Evolutionary conservation across 106 monocot species (phyloP).

Genomic region (Apostasia ramifera): DNA sequence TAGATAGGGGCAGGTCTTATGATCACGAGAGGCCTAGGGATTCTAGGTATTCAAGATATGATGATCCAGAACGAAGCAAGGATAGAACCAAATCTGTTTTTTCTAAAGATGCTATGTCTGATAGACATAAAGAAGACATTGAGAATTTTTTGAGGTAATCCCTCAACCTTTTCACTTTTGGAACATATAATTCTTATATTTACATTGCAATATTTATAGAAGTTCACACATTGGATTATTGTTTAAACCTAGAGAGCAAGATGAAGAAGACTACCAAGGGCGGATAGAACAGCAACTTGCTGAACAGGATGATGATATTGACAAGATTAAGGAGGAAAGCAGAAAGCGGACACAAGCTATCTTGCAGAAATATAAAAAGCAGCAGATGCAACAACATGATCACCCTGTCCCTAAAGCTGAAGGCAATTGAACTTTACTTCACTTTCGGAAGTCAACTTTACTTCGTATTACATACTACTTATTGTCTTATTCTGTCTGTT

Average conservation of each 20-base stretch:
- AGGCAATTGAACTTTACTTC: conserved; percentile 24
- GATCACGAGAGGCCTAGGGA: conserved; percentile 28
- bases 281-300: conserved; percentile 77
- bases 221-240: conserved; percentile 3
- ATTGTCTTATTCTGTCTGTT: no score
- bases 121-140: conserved; percentile 27
- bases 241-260: conserved; percentile 49
- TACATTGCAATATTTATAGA: not conserved
- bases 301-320: conserved; percentile 71
- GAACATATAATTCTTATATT: not conserved
- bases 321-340: conserved; percentile 90
- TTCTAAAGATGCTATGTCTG: conserved; percentile 17
- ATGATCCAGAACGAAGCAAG: conserved; percentile 21
- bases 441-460: not conserved
- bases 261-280: conserved; percentile 75
- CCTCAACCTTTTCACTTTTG: not conserved
- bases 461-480: not conserved
- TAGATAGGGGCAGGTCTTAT: conserved; percentile 22
- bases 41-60: conserved; percentile 39
- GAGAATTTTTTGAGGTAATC: conserved; percentile 33
- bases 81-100: conserved; percentile 25
- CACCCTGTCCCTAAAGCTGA: conserved; percentile 25
- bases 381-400: conserved; percentile 29
- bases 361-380: conserved; percentile 74
- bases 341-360: conserved; percentile 79